Percentiles rank a stretch among this genome's conserved stretches.
Evolutionary conservation across 257 asterid genomes (phyloP).

Genomic region (Solanum phureja): DNA sequence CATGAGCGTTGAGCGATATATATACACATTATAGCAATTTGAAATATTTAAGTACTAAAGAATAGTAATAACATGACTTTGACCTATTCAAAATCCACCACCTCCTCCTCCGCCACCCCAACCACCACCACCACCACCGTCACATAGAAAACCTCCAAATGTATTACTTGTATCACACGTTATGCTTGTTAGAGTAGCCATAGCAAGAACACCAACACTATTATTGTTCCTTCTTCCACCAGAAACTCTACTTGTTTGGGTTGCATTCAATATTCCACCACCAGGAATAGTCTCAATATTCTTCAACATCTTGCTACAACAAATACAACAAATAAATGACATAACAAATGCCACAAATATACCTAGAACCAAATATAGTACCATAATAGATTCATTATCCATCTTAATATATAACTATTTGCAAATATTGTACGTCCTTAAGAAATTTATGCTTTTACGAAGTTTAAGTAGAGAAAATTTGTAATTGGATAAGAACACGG

Average conservation of each 20-base stretch:
- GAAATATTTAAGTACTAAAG: not conserved
- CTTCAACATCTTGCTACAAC: not conserved
- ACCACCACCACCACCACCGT: not conserved
- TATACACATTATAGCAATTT: not conserved
- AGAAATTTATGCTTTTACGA: not conserved
- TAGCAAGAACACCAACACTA: not conserved
- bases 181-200: not conserved
- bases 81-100: not conserved
- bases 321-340: not conserved
- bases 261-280: not conserved
- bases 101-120: not conserved
- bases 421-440: not conserved
- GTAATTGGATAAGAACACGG: not conserved
- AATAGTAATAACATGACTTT: not conserved
- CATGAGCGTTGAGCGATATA: too few relatives aligned
- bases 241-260: not conserved
- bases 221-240: not conserved
- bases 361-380: not conserved
- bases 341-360: too few relatives aligned
- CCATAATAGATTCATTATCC: not conserved
- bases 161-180: not conserved
- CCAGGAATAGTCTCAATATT: not conserved
- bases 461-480: not conserved
- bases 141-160: not conserved
- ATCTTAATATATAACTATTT: not conserved